Evolutionary conservation across 495 filamentous ascomycete species (phyloP), one percentile per base, ranked within the genome.

Genomic region (Parathielavia appendiculata): DNA sequence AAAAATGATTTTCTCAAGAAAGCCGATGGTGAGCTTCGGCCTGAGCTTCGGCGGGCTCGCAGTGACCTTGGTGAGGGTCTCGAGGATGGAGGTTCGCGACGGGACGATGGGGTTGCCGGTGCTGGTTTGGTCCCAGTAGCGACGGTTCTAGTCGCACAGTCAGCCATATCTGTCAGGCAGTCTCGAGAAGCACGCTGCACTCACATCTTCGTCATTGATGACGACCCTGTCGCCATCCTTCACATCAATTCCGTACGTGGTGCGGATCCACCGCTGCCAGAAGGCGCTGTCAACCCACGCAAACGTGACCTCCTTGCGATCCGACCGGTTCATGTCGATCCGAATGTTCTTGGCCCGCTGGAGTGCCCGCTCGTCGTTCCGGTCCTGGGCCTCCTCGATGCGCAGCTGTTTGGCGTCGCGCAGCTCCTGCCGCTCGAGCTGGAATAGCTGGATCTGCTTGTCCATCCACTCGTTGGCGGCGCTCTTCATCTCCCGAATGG

Each of bases 271-370:
- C 39, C 92, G 81, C 70, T 97, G 91, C 93, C 93, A 98, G 71
- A 97, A 97, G 22, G 90, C 83, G 49, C 91, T 91, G 71, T 98
- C 93, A 9, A 97, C 90, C 95, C 95, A 97, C n/a, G 95, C 93
- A 75, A 98, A 98, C 5, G 85, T 80, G 23, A 97, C 90, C 64
- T 93, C 86, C 72, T 93, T 96, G 65, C 86, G 87, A 66, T 90
- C 85, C 54, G 89, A 81, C 66, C 88, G 84, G 60, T 91, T 85
- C 79, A 97, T 92, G 56, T 88, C 88, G 67, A 97, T 91, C 8
- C 84, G 81, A 71, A 95, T 96, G 60, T 83, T 87, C 78, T 98
- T 98, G 22, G 93, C 95, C n/a, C 83, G 77, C 44, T 90, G 80
- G 53, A 96, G 69, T 8, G 90, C 91, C 38, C 90, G 82, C 70